A percentile compares a stretch with the other conserved stretches of the same genome.
Evolutionary conservation across 106 monocot species (phyloP).

Genomic region (Platanthera zijinensis): DNA sequence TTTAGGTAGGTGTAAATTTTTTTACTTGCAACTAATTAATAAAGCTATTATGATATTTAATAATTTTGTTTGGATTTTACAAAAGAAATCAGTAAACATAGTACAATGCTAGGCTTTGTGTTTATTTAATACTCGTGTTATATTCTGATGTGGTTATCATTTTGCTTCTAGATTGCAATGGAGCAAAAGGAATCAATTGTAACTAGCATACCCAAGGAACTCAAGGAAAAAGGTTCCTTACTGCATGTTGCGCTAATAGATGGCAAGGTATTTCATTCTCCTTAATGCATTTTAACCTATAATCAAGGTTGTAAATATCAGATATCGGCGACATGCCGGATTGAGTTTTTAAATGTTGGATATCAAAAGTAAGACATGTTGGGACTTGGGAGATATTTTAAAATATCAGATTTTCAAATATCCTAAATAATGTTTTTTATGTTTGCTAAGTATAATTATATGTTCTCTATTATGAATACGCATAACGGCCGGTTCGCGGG

Average conservation of each 20-base stretch:
- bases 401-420: no score
- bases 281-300: not conserved
- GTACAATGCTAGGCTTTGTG: not conserved
- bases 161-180: constrained; percentile 51
- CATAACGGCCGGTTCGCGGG: no score
- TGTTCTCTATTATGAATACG: no score
- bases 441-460: no score
- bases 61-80: not conserved
- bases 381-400: no score
- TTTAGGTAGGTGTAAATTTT: not conserved
- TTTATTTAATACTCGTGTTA: not conserved
- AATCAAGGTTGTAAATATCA: not conserved
- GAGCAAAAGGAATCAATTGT: constrained; percentile 68
- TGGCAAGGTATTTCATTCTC: constrained; percentile 42
- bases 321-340: no score
- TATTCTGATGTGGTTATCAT: not conserved
- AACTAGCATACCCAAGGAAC: constrained; percentile 43
- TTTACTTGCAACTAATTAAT: not conserved
- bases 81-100: not conserved
- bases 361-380: no score
- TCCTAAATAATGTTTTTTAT: no score
- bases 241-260: constrained; percentile 65
- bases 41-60: not conserved
- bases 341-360: no score
- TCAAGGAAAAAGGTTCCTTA: constrained; percentile 53